phyloP scores from a whole-genome alignment of 1,139 yeast genomes.

The Meyerozyma elateridarum region DNA sequence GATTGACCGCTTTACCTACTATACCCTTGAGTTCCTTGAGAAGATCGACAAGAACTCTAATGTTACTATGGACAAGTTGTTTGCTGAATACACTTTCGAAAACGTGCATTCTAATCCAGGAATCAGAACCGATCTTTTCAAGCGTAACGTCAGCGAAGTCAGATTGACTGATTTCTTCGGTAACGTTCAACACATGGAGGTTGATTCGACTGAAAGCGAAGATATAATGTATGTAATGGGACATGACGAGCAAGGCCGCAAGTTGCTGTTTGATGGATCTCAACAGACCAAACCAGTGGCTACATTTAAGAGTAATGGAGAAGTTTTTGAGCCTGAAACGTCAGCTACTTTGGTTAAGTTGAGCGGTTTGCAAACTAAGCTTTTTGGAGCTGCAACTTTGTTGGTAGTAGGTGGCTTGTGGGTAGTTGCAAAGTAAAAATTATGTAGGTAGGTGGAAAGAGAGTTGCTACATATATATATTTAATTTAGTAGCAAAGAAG shows the following conservation, averaged over 20 bases:
- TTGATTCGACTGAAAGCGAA: constrained; percentile 32
- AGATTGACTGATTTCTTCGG: constrained; percentile 92
- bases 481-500: too few species aligned
- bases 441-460: too few species aligned
- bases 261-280: background rate
- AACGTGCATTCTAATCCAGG: constrained; percentile 93
- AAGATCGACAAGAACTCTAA: constrained; percentile 69
- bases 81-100: constrained; percentile 77
- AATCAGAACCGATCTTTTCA: constrained; percentile 72
- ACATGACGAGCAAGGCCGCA: constrained; percentile 18
- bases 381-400: constrained; percentile 15
- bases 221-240: constrained; percentile 1
- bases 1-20: constrained; percentile 92
- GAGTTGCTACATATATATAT: too few species aligned
- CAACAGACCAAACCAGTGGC: constrained; percentile 1
- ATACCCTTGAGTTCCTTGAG: constrained; percentile 85
- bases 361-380: constrained; percentile 11
- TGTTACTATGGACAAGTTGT: constrained; percentile 73
- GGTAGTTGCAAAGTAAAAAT: constrained; percentile 12
- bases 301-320: background rate
- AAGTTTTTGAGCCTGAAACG: background rate
- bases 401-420: constrained; percentile 19
- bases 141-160: constrained; percentile 65
- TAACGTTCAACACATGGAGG: constrained; percentile 77
- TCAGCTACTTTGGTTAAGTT: constrained; percentile 1